Evolutionary conservation across 2,329 filamentous ascomycete genomes (phyloP).

Genomic region (Penicillium sp.): DNA sequence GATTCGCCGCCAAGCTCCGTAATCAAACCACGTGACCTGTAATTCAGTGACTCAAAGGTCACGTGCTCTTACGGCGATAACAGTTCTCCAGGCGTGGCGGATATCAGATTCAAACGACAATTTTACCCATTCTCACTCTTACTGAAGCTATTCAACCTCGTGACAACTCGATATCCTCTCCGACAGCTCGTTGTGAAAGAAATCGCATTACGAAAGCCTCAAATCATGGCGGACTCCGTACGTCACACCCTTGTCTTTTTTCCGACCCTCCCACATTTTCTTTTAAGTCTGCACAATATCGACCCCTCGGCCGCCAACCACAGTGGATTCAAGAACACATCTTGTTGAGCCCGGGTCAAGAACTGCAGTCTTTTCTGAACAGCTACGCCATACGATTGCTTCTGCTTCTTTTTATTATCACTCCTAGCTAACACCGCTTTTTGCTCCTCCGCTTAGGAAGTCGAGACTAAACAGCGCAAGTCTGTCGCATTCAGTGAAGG

Average conservation of each 20-base stretch:
- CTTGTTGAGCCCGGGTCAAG: not conserved
- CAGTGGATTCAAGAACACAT: conserved; percentile 17
- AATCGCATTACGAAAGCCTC: conserved; percentile 16
- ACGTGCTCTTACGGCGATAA: conserved; percentile 25
- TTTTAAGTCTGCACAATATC: conserved; percentile 31
- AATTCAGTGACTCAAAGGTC: conserved; percentile 17
- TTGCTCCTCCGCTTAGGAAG: conserved; percentile 37
- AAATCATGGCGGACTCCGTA: conserved; percentile 44
- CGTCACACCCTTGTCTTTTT: conserved; percentile 39
- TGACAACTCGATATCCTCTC: not conserved
- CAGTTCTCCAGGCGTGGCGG: conserved; percentile 15
- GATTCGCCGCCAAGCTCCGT: not conserved
- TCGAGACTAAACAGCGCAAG: conserved; percentile 69
- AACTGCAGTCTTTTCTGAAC: conserved; percentile 1
- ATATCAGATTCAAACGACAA: conserved; percentile 22
- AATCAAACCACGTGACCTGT: not conserved
- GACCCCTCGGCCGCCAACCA: conserved; percentile 26
- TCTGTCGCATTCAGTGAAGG: conserved; percentile 91
- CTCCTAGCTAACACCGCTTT: conserved; percentile 29
- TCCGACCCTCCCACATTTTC: conserved; percentile 43
- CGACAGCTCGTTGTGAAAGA: conserved; percentile 12
- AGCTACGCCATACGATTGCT: conserved; percentile 8
- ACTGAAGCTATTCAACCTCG: conserved; percentile 1
- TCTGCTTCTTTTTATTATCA: conserved; percentile 6
- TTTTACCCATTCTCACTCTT: conserved; percentile 17